Evolutionary conservation across 352 stramenopile genomes (phyloP).

Genomic region (Aphanomyces invadans): DNA sequence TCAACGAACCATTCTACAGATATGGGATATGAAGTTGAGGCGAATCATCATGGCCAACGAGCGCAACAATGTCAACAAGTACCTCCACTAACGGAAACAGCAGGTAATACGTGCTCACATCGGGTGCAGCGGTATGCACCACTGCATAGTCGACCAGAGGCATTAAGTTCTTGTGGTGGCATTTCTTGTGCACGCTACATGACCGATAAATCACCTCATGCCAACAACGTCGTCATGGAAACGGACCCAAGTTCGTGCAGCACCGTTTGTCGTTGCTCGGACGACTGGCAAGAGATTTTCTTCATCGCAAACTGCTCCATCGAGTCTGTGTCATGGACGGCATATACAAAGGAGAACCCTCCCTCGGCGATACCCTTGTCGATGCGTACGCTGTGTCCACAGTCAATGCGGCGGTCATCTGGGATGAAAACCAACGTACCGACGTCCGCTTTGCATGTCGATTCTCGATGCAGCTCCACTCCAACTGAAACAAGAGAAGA

Average conservation of each 20-base stretch:
- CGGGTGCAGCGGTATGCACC: conserved; percentile 33
- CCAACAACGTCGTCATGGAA: not conserved
- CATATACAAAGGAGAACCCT: conserved; percentile 83
- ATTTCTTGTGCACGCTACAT: conserved; percentile 44
- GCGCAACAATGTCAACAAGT: not conserved
- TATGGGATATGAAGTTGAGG: not conserved
- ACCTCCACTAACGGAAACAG: conserved; percentile 83
- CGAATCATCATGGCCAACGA: too few relatives aligned
- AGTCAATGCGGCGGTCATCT: not conserved
- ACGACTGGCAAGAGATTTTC: conserved; percentile 80
- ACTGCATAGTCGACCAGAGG: conserved; percentile 69
- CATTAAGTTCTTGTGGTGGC: conserved; percentile 79
- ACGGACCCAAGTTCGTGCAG: conserved; percentile 70
- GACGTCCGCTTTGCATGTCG: conserved; percentile 64
- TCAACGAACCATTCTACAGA: conserved; percentile 64
- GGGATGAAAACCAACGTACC: conserved; percentile 30
- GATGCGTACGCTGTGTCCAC: conserved; percentile 38
- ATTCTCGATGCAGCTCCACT: conserved; percentile 36
- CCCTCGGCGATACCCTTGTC: conserved; percentile 72
- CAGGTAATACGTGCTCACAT: conserved; percentile 68
- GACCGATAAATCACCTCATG: not conserved
- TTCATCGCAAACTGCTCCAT: conserved; percentile 82
- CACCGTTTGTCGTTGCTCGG: conserved; percentile 70
- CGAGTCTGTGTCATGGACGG: conserved; percentile 55
- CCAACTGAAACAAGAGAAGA: conserved; percentile 68